phyloP scores from a whole-genome alignment of 331 rosid genomes.

The Arachis monticola region DNA sequence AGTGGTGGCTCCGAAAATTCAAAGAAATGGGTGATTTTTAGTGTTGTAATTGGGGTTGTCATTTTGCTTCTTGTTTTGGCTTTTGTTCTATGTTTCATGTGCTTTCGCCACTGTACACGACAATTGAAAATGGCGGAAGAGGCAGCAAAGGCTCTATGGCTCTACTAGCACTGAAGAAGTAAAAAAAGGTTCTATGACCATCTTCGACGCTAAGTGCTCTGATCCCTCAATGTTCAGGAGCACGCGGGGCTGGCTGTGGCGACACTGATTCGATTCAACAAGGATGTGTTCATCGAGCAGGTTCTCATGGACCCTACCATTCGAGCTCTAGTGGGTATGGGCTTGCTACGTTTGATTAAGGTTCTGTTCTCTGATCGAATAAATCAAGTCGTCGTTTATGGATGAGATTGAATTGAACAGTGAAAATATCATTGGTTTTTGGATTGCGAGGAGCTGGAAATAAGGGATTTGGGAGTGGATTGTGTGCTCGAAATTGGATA shows the following conservation, averaged over 20 bases:
- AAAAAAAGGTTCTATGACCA: slow-evolving; percentile 39
- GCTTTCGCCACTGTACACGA: slow-evolving; percentile 25
- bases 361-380: slow-evolving; percentile 60
- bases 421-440: slow-evolving; percentile 56
- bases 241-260: slow-evolving; percentile 51
- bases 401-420: slow-evolving; percentile 77
- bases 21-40: slow-evolving; percentile 57
- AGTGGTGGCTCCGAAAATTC: slow-evolving; percentile 37
- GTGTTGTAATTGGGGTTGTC: slow-evolving; percentile 50
- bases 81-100: slow-evolving; percentile 31
- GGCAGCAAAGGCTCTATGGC: slow-evolving; percentile 5
- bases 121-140: background rate
- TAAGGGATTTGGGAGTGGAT: slow-evolving; percentile 56
- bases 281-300: slow-evolving; percentile 86
- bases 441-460: slow-evolving; percentile 37
- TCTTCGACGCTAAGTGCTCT: slow-evolving; percentile 44
- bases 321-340: slow-evolving; percentile 55
- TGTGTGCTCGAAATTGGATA: slow-evolving; percentile 83
- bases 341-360: slow-evolving; percentile 50
- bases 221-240: slow-evolving; percentile 52
- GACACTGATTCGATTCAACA: slow-evolving; percentile 72
- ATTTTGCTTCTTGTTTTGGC: slow-evolving; percentile 36
- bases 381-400: slow-evolving; percentile 77
- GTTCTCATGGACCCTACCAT: slow-evolving; percentile 67
- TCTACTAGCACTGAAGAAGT: background rate